Percentiles rank a stretch among this genome's conserved stretches.
phyloP scores from a whole-genome alignment of 164 flowering plant genomes.

The Annona squamosa region DNA sequence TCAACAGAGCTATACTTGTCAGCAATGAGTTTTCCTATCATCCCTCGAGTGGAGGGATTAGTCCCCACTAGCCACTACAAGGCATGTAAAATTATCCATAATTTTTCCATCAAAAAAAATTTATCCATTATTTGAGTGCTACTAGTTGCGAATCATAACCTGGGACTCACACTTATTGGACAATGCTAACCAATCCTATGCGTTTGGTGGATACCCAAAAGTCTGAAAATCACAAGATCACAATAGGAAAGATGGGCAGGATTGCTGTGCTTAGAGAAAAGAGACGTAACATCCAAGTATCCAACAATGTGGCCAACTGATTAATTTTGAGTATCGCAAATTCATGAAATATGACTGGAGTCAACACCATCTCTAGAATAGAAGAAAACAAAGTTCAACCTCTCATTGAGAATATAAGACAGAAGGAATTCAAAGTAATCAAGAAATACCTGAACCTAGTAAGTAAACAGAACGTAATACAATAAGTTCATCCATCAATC shows the following conservation, averaged over 20 bases:
- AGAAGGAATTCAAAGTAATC: neutral
- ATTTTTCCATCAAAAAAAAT: neutral
- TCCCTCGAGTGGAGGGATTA: neutral
- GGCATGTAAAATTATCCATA: neutral
- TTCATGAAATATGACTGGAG: neutral
- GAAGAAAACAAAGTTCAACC: neutral
- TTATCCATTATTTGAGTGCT: no score
- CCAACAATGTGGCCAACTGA: neutral
- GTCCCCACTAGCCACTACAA: neutral
- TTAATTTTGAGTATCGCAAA: neutral
- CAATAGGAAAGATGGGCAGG: neutral
- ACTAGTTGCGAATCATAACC: neutral
- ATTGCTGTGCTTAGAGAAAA: neutral
- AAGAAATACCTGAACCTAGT: constrained; percentile 76
- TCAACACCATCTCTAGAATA: neutral
- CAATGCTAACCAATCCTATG: neutral
- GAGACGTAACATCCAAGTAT: neutral
- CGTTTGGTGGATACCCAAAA: neutral
- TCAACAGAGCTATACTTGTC: neutral
- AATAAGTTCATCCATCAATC: constrained; percentile 89
- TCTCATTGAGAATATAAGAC: neutral
- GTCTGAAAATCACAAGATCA: neutral
- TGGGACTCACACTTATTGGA: neutral
- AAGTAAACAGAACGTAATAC: constrained; percentile 86
- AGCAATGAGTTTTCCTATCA: neutral